Evolutionary conservation across 192 early-diverging fungal species (phyloP).

Genomic region (Coemansia sp.): DNA sequence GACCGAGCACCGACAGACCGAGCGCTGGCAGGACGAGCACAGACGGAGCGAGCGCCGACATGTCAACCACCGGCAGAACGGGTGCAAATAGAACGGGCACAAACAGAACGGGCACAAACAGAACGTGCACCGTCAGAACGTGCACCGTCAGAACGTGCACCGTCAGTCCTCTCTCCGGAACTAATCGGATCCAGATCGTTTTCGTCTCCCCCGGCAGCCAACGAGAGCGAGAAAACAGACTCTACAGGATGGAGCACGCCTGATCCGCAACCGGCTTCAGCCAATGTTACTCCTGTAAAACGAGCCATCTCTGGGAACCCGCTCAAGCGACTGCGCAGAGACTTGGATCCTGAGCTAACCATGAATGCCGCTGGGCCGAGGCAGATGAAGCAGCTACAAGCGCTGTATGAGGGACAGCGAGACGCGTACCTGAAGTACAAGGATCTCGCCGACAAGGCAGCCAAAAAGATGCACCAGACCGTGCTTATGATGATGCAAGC

Average conservation of each 20-base stretch:
- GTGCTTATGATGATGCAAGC: slow-evolving; percentile 1
- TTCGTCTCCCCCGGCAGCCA: background rate
- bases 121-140: no score
- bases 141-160: no score
- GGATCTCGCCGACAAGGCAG: slow-evolving; percentile 17
- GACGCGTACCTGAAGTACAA: slow-evolving; percentile 20
- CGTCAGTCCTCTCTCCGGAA: background rate
- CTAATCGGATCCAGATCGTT: background rate
- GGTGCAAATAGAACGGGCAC: no score
- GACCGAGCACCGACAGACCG: no score
- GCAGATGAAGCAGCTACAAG: background rate
- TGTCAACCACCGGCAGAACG: no score
- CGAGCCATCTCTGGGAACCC: background rate
- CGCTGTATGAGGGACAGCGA: slow-evolving; percentile 19
- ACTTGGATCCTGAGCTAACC: background rate
- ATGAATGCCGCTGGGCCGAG: background rate
- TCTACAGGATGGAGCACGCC: background rate
- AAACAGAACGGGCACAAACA: no score
- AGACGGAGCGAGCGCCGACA: no score
- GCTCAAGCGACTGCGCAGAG: background rate
- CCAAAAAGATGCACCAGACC: slow-evolving; percentile 29
- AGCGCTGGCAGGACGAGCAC: no score
- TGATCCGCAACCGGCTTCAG: background rate
- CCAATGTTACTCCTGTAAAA: background rate
- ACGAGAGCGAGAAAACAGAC: background rate